Conservation (phyloP, 169 alveolate species). For the Babesia divergens region DNA sequence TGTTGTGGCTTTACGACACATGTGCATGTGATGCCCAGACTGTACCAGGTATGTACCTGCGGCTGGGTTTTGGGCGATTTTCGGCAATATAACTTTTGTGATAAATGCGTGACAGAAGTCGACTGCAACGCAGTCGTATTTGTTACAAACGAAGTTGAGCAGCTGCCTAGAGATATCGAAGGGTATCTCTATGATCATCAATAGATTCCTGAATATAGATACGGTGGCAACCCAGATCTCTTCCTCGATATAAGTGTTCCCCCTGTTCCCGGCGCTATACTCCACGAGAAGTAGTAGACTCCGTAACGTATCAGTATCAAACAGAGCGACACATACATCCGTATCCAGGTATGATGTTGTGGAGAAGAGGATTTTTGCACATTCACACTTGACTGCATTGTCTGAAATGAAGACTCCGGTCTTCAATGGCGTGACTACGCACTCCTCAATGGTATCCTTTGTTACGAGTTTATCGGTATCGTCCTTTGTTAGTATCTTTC, state of each 20-base stretch:
- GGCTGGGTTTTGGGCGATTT: neutral
- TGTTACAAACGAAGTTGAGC: neutral
- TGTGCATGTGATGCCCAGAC: neutral
- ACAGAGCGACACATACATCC: slow-evolving; percentile 6
- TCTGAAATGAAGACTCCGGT: slow-evolving; percentile 22
- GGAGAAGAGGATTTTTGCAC: slow-evolving; percentile 20
- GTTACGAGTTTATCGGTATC: slow-evolving; percentile 18
- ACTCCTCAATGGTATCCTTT: slow-evolving; percentile 2
- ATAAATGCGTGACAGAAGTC: slow-evolving; percentile 42
- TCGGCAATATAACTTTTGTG: slow-evolving; percentile 18
- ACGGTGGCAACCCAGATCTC: slow-evolving; percentile 43
- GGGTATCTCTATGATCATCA: slow-evolving; percentile 2
- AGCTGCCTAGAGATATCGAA: neutral
- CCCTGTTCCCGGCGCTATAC: slow-evolving; percentile 1
- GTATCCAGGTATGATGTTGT: slow-evolving; percentile 15
- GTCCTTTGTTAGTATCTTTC: slow-evolving; percentile 9
- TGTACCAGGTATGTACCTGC: neutral
- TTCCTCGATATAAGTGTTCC: neutral
- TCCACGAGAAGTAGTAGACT: slow-evolving; percentile 21
- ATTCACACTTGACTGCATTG: slow-evolving; percentile 18
- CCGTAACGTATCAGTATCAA: slow-evolving; percentile 2
- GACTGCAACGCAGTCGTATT: slow-evolving; percentile 13
- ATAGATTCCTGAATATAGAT: slow-evolving; percentile 24
- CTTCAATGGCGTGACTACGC: slow-evolving; percentile 9
- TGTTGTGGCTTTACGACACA: neutral